phyloP scores from a whole-genome alignment of 495 filamentous ascomycete species.

The Tuber borchii region DNA sequence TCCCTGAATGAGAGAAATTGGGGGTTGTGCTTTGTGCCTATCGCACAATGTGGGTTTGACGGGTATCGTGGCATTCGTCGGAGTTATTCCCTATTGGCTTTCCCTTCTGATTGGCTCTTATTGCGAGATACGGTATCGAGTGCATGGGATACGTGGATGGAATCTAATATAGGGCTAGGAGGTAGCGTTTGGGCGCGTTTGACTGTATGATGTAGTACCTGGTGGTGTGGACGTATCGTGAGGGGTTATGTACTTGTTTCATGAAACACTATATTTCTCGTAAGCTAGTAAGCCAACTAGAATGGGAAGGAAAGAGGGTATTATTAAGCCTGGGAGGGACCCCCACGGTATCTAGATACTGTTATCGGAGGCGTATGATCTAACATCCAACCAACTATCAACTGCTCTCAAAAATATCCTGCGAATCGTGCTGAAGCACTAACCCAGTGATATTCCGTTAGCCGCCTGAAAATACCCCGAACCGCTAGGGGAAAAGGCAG shows the following conservation, averaged over 20 bases:
- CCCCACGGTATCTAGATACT: background rate
- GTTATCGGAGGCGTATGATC: background rate
- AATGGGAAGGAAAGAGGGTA: background rate
- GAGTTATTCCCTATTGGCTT: background rate
- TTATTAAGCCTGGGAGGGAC: background rate
- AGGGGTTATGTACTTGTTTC: background rate
- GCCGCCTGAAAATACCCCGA: background rate
- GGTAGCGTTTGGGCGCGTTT: background rate
- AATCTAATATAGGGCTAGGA: slow-evolving; percentile 1
- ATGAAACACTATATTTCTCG: background rate
- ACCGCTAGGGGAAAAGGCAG: background rate
- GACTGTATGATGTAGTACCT: background rate
- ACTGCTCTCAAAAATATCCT: background rate
- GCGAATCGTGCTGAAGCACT: background rate
- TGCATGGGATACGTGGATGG: background rate
- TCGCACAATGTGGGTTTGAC: background rate
- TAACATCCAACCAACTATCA: background rate
- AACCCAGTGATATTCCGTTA: background rate
- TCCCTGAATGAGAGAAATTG: background rate
- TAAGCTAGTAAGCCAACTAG: background rate
- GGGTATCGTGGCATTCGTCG: background rate
- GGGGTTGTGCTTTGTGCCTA: background rate
- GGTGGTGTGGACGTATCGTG: background rate
- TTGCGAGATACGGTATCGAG: background rate
- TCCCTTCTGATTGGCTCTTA: background rate